phyloP scores from a whole-genome alignment of 2,329 filamentous ascomycete species.

The Sarocladium strictum region DNA sequence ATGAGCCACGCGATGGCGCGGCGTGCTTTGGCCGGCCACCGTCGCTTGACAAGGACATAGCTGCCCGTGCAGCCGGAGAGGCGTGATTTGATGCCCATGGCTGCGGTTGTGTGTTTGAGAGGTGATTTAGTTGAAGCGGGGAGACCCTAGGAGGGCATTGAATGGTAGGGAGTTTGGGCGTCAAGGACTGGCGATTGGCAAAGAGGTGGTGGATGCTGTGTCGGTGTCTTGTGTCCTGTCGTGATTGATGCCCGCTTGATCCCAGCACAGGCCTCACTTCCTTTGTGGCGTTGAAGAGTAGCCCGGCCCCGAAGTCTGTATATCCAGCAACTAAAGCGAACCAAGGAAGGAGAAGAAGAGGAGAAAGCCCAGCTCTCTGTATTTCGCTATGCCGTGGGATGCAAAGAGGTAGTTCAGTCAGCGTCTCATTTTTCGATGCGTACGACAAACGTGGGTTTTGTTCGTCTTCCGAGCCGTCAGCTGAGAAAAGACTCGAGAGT shows the following conservation, averaged over 20 bases:
- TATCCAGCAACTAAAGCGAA: background rate
- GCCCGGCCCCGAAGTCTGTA: background rate
- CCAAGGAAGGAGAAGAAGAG: too few species aligned
- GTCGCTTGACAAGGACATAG: slow-evolving; percentile 53
- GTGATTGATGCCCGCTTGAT: background rate
- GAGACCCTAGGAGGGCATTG: background rate
- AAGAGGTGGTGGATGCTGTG: background rate
- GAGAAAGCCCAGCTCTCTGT: slow-evolving; percentile 6
- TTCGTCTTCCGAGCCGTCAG: background rate
- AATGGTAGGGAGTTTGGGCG: background rate
- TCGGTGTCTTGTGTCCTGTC: background rate
- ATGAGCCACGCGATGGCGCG: slow-evolving; percentile 58
- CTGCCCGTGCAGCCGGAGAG: slow-evolving; percentile 11
- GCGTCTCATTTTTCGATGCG: background rate
- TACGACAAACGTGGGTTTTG: background rate
- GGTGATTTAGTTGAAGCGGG: background rate
- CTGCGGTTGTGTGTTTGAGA: background rate
- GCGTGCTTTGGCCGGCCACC: slow-evolving; percentile 45
- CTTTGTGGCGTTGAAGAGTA: background rate
- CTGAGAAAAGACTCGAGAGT: background rate
- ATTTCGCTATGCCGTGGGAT: background rate
- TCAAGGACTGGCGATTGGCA: background rate
- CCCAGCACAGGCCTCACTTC: background rate
- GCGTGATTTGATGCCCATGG: slow-evolving; percentile 19
- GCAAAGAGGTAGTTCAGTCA: background rate